Base-by-base conservation (phyloP, 495 filamentous ascomycete species). In the Stereocaulon alpinum region DNA sequence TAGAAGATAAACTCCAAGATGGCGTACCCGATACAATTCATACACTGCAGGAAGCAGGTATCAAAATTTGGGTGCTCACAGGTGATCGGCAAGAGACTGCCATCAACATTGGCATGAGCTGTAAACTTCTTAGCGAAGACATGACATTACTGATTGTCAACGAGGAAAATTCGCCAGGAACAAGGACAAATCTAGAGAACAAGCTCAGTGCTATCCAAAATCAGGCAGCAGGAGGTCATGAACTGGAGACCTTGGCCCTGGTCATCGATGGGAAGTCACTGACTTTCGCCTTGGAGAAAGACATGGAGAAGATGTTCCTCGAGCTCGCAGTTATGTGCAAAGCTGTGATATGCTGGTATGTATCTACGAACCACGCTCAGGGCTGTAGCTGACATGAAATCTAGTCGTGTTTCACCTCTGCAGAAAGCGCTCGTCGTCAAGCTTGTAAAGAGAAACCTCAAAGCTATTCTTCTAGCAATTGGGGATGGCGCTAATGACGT, bases 31-130 rank as follows among this genome's bases (percentile, higher is more conserved):
- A 99, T 70, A 99, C 94, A 3, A 99, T 99, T 62, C 90, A 97
- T 72, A 96, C 92, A 0, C 80, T 99, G 11, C 94, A 99, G 68
- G 87, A 89, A 58, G 94, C 94, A 22, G 93, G 93, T 32, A 97
- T 99, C 72, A 99, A 99, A 74, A 84, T 99, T 48, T 99, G 94
- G 93, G 94, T 99, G 22, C 73, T 99, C 70, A 99, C 94, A 42
- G 94, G 94, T 66, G 94, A 99, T 76, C 80, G 94, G 67, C 94
- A 99, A 70, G 94, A 99, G 70, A 99, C 94, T 50, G 94, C 94
- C 52, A 99, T 99, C 76, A 99, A 99, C 68, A 99, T 99, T 66
- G 94, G 94, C 59, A 99, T 99, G 94, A 95, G 89, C 67, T 99
- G 94, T 73, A 97, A 96, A 75, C 79, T 99, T 27, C 90, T 99